Evolutionary conservation across 345 rosid genomes (phyloP).

Genomic region (Geranium rotundifolium): DNA sequence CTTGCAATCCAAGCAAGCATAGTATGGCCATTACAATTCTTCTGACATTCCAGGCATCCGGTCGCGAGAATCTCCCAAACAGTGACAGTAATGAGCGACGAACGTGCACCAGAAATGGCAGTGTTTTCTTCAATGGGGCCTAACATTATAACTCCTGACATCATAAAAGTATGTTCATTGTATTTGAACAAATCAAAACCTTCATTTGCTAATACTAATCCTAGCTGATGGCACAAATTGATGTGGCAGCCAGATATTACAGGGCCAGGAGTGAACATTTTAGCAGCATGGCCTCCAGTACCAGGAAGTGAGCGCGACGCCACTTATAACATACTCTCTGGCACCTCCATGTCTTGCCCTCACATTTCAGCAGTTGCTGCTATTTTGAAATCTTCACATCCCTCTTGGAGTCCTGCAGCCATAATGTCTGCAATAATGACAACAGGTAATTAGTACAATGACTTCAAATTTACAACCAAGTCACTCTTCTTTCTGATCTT

Average conservation of each 20-base stretch:
- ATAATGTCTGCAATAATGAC: constrained; percentile 49
- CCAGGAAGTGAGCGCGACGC: constrained; percentile 17
- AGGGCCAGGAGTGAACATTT: constrained; percentile 37
- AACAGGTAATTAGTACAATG: constrained; percentile 19
- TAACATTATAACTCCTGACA: constrained; percentile 29
- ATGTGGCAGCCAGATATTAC: constrained; percentile 35
- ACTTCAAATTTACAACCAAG: not conserved
- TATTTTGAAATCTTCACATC: constrained; percentile 31
- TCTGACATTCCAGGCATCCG: constrained; percentile 18
- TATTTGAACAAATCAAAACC: not conserved
- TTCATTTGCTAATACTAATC: not conserved
- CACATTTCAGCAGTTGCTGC: constrained; percentile 38
- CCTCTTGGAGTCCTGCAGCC: constrained; percentile 46
- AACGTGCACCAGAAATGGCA: constrained; percentile 32
- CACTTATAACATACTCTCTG: constrained; percentile 31
- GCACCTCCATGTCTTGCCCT: constrained; percentile 48
- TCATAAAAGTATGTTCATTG: constrained; percentile 25
- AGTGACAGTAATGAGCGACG: constrained; percentile 19
- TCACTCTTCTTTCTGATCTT: not conserved
- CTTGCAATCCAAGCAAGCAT: not conserved
- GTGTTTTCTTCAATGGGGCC: constrained; percentile 41
- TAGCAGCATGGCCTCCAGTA: constrained; percentile 45
- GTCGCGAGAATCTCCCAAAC: constrained; percentile 27
- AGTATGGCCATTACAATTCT: not conserved
- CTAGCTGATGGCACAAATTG: not conserved